Evolutionary conservation across 1,284 basidiomycete genomes (phyloP).

Genomic region (Ceratobasidium sp.): DNA sequence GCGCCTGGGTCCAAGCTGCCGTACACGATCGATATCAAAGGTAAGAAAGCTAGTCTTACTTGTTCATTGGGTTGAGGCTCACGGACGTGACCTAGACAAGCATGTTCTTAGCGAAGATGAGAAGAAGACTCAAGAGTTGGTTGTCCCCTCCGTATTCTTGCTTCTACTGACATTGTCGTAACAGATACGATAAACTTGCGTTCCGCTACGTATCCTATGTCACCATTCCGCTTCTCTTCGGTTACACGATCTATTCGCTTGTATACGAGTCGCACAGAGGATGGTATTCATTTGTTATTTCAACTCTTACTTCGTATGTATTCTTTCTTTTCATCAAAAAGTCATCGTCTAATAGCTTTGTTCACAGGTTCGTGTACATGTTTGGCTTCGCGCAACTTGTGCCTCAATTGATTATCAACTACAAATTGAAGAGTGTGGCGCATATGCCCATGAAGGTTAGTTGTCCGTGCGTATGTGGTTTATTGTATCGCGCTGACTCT

Average conservation of each 20-base stretch:
- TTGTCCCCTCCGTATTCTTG: slow-evolving; percentile 38
- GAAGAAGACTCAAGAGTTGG: slow-evolving; percentile 94
- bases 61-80: background rate
- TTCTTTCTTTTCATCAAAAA: background rate
- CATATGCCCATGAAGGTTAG: slow-evolving; percentile 88
- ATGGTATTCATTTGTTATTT: slow-evolving; percentile 95
- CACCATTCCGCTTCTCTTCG: slow-evolving; percentile 83
- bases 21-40: slow-evolving; percentile 82
- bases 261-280: slow-evolving; percentile 88
- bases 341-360: background rate
- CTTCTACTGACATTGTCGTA: slow-evolving; percentile 41
- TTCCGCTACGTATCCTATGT: slow-evolving; percentile 91
- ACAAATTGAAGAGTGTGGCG: slow-evolving; percentile 92
- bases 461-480: background rate
- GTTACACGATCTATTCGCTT: slow-evolving; percentile 88
- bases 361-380: slow-evolving; percentile 89
- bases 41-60: too few relatives aligned
- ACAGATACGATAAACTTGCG: slow-evolving; percentile 82
- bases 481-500: too few relatives aligned
- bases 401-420: slow-evolving; percentile 94
- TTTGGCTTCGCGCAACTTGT: slow-evolving; percentile 96
- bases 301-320: slow-evolving; percentile 51
- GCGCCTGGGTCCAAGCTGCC: slow-evolving; percentile 71
- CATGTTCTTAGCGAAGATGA: slow-evolving; percentile 93
- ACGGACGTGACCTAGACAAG: slow-evolving; percentile 67